Evolutionary conservation across 306 rosid species (phyloP), one percentile per base, ranked within the genome.

Genomic region (Quercus robur): DNA sequence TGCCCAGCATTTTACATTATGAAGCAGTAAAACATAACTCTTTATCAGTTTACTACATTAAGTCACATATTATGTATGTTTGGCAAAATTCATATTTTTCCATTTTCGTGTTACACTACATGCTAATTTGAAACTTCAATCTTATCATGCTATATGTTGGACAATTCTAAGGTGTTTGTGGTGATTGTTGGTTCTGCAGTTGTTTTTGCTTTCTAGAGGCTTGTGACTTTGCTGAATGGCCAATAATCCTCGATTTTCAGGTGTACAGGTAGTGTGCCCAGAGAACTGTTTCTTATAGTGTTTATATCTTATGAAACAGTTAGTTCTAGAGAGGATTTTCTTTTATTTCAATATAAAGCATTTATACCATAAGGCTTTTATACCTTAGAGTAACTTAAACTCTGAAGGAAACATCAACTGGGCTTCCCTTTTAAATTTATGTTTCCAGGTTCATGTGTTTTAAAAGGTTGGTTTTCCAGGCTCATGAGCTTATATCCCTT

Each of bases 231-330:
- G 57, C 31, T 61, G 5, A 69, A 94, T 92, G 97, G 88, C 94
- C 76, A 92, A 90, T 84, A 90, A 92, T 84, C 97, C 93, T 63
- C 97, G 87, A 74, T 90, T 70, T 89, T 92, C 97, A 1, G 95
- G 95, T 54, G 81, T 89, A 77, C 95, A 92, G 97, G 97, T 94
- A 90, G 44, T 21, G 19, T 77, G 28, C 61, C 61, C 52, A 46
- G 63, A 38, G 59, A 55, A 2, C 28, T 66, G 41, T 56, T 19
- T n/a, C 23, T 18, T 74, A 19, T 69, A 33, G n/a, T 61, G 21
- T 28, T 41, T n/a, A 21, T 15, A 62, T 11, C 7, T 56, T 41
- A 17, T 10, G 49, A 35, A 52, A 62, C 51, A 10, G 73, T 57
- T 54, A n/a, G 56, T 33, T 30, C 21, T 52, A 35, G 14, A 62